Conservation (phyloP, 805 yeast species). For the Starmera amethionina region DNA sequence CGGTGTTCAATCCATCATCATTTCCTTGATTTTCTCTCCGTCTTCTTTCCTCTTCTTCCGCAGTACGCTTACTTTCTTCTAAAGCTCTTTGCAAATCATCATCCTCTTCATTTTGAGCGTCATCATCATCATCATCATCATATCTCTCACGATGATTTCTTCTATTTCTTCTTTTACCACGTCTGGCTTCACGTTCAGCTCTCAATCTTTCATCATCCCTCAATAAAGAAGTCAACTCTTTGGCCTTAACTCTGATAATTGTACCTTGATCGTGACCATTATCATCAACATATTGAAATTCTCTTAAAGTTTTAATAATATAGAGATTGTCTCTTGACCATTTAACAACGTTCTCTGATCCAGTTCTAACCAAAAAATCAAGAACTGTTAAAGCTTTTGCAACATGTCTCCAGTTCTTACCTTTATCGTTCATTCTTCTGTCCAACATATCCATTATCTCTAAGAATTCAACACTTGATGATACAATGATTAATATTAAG, state of each 20-base stretch:
- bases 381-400: constrained; percentile 85
- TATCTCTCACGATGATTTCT: constrained; percentile 21
- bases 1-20: constrained; percentile 52
- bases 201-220: constrained; percentile 73
- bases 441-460: constrained; percentile 94
- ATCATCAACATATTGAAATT: constrained; percentile 77
- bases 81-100: constrained; percentile 73
- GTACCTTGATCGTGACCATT: constrained; percentile 79
- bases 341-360: constrained; percentile 78
- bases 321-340: constrained; percentile 91
- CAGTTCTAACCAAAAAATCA: constrained; percentile 77
- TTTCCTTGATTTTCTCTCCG: constrained; percentile 32
- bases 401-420: constrained; percentile 95
- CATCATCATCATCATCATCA: constrained; percentile 17
- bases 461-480: constrained; percentile 51
- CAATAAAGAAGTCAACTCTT: constrained; percentile 72
- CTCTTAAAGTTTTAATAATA: constrained; percentile 81
- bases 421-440: constrained; percentile 86
- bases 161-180: constrained; percentile 25
- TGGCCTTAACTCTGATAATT: constrained; percentile 80
- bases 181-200: constrained; percentile 48
- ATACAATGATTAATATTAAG: constrained; percentile 1
- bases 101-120: constrained; percentile 38
- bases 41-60: constrained; percentile 69
- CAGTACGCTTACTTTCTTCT: constrained; percentile 71